Evolutionary conservation across 106 monocot species (phyloP), one percentile per base, ranked within the genome.

Genomic region (Dioscorea alata): DNA sequence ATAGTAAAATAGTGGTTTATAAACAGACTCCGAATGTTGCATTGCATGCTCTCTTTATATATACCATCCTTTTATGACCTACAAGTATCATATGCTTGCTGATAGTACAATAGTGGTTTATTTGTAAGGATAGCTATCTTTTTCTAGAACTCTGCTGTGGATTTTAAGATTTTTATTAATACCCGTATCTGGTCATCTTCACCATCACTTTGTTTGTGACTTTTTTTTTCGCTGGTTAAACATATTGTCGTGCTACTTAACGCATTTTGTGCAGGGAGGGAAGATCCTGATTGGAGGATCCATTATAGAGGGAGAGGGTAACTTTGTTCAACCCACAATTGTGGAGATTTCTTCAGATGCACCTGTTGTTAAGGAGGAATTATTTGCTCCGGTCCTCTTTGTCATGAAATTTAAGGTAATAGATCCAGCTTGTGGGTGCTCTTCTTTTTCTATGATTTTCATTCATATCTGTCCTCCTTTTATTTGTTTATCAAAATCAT

Each of bases 341-440:
- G 92, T 96, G 50, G 96, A 96, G 75, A 87, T 96, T 61, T 84
- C 86, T 68, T 50, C 96, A 50, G 63, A 64, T 66, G 82, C 92
- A 60, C 73, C 84, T 63, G 86, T 96, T 65, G 92, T 96, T 13
- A 92, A 84, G 67, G 96, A 96, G 64, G 96, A 96, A 71, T 80
- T 96, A 28, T 96, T 96, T 82, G 96, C 79, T 69, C 96, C 96
- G 57, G 92, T 96, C 67, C 96, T 96, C 24, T 92, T 92, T 73
- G 96, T 84, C 4, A 86, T 96, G 92, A 92, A 89, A 83, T 92
- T 96, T 64, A 79, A 89, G 92, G 96, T 96, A 69, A 6, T 9
- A 49, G 32, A 24, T 51, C 52, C 56, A 5, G 6, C 32, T 33
- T 7, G 2, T 59, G 33, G 6, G 42, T 10, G 6, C 42, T 42